Base-by-base conservation (phyloP, 2,329 filamentous ascomycete species). In the Lasiodiplodia hormozganensis region DNA sequence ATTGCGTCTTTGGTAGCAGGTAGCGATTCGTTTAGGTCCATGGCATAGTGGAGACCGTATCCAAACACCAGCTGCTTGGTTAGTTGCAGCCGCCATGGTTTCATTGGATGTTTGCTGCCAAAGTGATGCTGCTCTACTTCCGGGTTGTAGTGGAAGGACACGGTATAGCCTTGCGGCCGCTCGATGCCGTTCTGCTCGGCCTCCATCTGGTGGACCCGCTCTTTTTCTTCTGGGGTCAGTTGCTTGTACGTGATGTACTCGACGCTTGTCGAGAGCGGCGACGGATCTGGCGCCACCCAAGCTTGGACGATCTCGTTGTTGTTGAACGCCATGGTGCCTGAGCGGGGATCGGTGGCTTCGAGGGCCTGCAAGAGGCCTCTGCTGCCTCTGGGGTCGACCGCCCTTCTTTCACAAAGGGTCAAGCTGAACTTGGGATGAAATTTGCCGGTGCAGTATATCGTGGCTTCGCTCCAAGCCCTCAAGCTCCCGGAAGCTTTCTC, bases 71-170 rank as follows among this genome's bases (percentile, higher is more conserved):
- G 88, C 75, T 96, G 93, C 80, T 99, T 98, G 68, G 96, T 96
- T 67, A 99, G 86, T 18, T 94, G 97, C 71, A 99, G 84, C 43
- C 96, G 92, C 95, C 96, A 98, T 69, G 96, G 96, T 80, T 99
- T 99, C 96, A 99, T 99, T 23, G 96, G 96, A 83, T 99, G 96
- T 11, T 93, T 94, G 82, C 93, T 91, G 72, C 96, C 96, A 79
- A 99, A 99, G 80, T 99, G 96, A 81, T 98, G 95, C 77, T 92
- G 92, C 82, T 99, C 96, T 78, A 98, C 96, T 70, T 93, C 90
- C 1, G 94, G 92, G 76, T 97, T 97, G 82, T 94, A 93, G 79
- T 99, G 96, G 81, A 94, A 98, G 11, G 95, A 97, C 57, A 99
- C 95, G 38, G 87, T 94, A 82, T 96, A 94, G 73, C 94, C 94